Conservation (phyloP, 2,329 filamentous ascomycete genomes). For the Hypoxylon sp. region DNA sequence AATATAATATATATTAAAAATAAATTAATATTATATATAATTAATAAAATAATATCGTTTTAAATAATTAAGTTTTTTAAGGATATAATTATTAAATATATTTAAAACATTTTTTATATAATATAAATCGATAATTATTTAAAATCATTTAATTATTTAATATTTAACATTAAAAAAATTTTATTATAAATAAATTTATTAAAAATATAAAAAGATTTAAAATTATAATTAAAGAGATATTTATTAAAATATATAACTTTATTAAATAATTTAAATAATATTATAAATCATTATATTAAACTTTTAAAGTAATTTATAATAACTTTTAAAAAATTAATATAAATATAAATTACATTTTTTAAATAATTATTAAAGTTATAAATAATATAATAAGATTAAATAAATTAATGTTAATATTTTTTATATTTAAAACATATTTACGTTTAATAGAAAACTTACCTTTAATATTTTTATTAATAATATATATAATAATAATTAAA, state of each 20-base stretch:
- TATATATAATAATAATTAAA: too few relatives aligned
- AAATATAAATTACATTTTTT: neutral
- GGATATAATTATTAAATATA: neutral
- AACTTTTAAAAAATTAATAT: too few relatives aligned
- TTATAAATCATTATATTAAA: too few relatives aligned
- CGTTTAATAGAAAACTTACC: neutral
- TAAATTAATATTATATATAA: too few relatives aligned
- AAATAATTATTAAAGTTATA: conserved; percentile 16
- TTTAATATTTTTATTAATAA: neutral
- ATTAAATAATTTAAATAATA: too few relatives aligned
- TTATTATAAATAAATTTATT: neutral
- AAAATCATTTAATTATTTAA: neutral
- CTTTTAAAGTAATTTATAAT: too few relatives aligned
- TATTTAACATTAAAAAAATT: neutral
- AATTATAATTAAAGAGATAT: neutral
- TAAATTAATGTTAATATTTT: conserved; percentile 8
- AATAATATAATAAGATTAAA: conserved; percentile 17
- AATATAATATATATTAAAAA: too few relatives aligned
- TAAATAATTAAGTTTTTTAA: too few relatives aligned
- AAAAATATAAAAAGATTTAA: neutral
- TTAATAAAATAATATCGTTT: too few relatives aligned
- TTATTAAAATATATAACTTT: neutral
- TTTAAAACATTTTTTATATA: neutral
- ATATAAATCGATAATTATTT: neutral
- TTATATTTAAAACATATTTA: neutral